Evolutionary conservation across 2,329 filamentous ascomycete genomes (phyloP), one percentile per base, ranked within the genome.

Genomic region (Calonectria fujianensis): DNA sequence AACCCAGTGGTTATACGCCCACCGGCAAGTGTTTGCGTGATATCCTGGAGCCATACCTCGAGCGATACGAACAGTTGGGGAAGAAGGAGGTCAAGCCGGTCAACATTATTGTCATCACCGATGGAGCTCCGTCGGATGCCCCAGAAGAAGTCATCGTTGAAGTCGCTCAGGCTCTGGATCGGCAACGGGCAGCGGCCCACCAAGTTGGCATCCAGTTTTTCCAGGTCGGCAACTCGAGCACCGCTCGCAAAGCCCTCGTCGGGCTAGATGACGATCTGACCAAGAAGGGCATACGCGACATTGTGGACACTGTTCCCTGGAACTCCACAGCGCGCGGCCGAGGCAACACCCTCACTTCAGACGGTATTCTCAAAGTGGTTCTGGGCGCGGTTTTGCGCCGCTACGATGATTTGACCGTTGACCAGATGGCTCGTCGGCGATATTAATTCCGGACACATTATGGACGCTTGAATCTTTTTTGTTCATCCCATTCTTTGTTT

Each of bases 151-250:
- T 93, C 32, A 92, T 98, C 63, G 87, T 95, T 51, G 84, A 85
- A 4, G 88, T 91, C 0, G 96, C 96, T 0, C 89, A 89, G 83
- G 92, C 91, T 81, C 90, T 98, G 39, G 94, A 97, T 81, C 85
- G 85, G 67, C 83, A 94, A 10, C 89, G 93, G 11, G 95, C 95
- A 0, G 92, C 93, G 5, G 89, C 93, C 0, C 94, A 94, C 88
- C 97, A 98, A 86, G 88, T 98, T 11, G 96, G 96, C 41, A 92
- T 98, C 72, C 96, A 98, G 84, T 98, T 98, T 87, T 98, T 98
- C 88, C 96, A 98, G 85, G 94, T 98, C 57, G 96, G 97, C 72
- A 89, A 91, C 65, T 95, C 98, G 79, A 82, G 86, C 0, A 87
- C 85, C 0, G 96, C 96, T 0, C 88, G 89, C 1, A 85, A 88